Conservation (phyloP, 225 moss, liverwort and hornwort genomes). For the Marchantia polymorpha region DNA sequence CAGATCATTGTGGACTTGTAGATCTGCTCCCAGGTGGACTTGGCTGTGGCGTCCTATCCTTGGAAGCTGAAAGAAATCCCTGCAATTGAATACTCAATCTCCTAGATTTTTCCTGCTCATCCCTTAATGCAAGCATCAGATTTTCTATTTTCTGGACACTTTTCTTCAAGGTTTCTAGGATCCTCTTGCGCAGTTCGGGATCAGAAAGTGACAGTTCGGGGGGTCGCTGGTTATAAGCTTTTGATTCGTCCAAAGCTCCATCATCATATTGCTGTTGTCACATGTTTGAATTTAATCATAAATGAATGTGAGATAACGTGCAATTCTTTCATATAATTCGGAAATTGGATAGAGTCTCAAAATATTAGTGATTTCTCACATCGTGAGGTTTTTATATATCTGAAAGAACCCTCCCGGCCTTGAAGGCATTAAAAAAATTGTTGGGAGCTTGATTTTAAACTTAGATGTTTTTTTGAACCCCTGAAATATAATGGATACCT, state of each 20-base stretch:
- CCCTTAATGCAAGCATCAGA: slow-evolving; percentile 36
- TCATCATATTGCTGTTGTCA: neutral
- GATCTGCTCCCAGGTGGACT: slow-evolving; percentile 11
- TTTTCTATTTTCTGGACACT: slow-evolving; percentile 40
- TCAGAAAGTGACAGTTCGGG: slow-evolving; percentile 10
- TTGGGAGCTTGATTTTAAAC: too few relatives aligned
- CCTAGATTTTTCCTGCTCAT: slow-evolving; percentile 41
- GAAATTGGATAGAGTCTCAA: too few relatives aligned
- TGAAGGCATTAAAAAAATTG: too few relatives aligned
- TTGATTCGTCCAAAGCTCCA: neutral
- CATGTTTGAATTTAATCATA: neutral
- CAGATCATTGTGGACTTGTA: slow-evolving; percentile 7
- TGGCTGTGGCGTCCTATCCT: slow-evolving; percentile 4
- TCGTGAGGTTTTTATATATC: too few relatives aligned
- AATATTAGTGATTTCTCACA: too few relatives aligned
- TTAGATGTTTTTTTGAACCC: too few relatives aligned
- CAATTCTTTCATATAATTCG: too few relatives aligned
- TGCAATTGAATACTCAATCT: slow-evolving; percentile 30
- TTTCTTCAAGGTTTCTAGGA: slow-evolving; percentile 28
- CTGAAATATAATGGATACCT: too few relatives aligned
- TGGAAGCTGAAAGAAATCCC: slow-evolving; percentile 24
- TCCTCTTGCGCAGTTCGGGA: slow-evolving; percentile 26
- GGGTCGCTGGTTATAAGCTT: neutral
- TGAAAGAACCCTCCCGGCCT: too few relatives aligned
- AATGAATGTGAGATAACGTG: too few relatives aligned